Conservation (phyloP, 495 filamentous ascomycete species). For the Daldinia decipiens region DNA sequence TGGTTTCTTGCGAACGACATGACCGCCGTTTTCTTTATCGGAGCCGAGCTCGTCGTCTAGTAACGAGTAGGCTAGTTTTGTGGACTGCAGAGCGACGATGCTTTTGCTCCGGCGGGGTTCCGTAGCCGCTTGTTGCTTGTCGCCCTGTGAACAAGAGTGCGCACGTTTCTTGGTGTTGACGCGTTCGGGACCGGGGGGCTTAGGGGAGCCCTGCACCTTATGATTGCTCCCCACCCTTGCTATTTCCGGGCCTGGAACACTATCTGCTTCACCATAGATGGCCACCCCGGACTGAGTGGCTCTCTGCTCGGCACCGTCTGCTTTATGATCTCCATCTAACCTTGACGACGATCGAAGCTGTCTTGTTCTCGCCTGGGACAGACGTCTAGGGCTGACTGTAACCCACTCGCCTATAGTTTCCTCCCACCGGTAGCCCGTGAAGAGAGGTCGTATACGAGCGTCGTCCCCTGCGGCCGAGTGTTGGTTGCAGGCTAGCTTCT, state of each 20-base stretch:
- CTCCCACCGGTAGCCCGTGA: slow-evolving; percentile 60
- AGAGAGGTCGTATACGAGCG: slow-evolving; percentile 33
- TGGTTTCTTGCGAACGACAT: slow-evolving; percentile 33
- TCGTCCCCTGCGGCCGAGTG: slow-evolving; percentile 17
- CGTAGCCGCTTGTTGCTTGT: slow-evolving; percentile 20
- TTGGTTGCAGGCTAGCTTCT: slow-evolving; percentile 45
- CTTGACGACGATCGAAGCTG: slow-evolving; percentile 30
- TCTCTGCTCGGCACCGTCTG: slow-evolving; percentile 3
- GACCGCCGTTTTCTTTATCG: slow-evolving; percentile 42
- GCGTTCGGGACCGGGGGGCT: slow-evolving; percentile 13
- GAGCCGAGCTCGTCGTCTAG: slow-evolving; percentile 31
- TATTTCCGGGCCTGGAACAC: slow-evolving; percentile 34
- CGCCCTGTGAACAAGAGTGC: slow-evolving; percentile 19
- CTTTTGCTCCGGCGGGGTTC: slow-evolving; percentile 6
- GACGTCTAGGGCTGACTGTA: slow-evolving; percentile 48
- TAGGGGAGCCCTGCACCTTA: slow-evolving; percentile 2
- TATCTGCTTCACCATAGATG: slow-evolving; percentile 30
- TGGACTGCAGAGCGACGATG: neutral
- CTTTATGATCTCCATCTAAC: slow-evolving; percentile 17
- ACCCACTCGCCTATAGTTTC: slow-evolving; percentile 67
- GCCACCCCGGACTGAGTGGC: slow-evolving; percentile 25
- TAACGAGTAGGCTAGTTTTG: slow-evolving; percentile 6
- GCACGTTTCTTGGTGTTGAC: slow-evolving; percentile 42
- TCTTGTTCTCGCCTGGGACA: slow-evolving; percentile 15
- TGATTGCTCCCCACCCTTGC: slow-evolving; percentile 16